Conservation (phyloP, 2,329 filamentous ascomycete genomes). For the Cladosporium sp. region DNA sequence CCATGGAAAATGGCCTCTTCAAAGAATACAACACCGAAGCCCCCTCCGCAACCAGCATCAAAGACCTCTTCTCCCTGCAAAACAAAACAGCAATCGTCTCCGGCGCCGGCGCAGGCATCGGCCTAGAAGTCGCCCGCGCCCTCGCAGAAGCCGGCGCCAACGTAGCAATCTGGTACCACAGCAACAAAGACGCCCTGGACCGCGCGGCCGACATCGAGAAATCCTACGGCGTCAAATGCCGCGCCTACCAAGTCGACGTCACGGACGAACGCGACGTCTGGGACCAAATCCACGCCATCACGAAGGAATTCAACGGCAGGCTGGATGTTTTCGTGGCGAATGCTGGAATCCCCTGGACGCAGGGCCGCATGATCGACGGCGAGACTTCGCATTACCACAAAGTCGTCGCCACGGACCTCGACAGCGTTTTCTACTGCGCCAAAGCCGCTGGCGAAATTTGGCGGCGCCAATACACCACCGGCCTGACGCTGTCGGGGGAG, state of each 20-base stretch:
- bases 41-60: slow-evolving; percentile 24
- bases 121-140: slow-evolving; percentile 29
- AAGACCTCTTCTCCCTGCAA: slow-evolving; percentile 30
- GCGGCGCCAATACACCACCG: slow-evolving; percentile 62
- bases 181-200: slow-evolving; percentile 31
- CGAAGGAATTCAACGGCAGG: slow-evolving; percentile 64
- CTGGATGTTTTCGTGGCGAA: slow-evolving; percentile 78
- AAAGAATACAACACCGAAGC: slow-evolving; percentile 32
- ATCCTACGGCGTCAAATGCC: slow-evolving; percentile 33
- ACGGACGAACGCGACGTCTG: slow-evolving; percentile 39
- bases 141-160: slow-evolving; percentile 39
- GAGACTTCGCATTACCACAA: slow-evolving; percentile 59
- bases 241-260: slow-evolving; percentile 48
- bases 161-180: slow-evolving; percentile 43
- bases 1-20: slow-evolving; percentile 34
- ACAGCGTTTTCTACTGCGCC: slow-evolving; percentile 74
- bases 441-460: slow-evolving; percentile 65
- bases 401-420: slow-evolving; percentile 67
- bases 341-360: slow-evolving; percentile 68
- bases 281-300: slow-evolving; percentile 37
- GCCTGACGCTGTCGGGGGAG: slow-evolving; percentile 44
- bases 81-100: slow-evolving; percentile 34
- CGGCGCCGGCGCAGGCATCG: slow-evolving; percentile 33
- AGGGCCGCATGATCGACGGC: slow-evolving; percentile 63
- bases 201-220: slow-evolving; percentile 30